These are phyloP conservation scores for Ophiostoma tasmaniense DNA, from an alignment of 2,329 filamentous ascomycete genomes.

Conservation along the genomic window DNA sequence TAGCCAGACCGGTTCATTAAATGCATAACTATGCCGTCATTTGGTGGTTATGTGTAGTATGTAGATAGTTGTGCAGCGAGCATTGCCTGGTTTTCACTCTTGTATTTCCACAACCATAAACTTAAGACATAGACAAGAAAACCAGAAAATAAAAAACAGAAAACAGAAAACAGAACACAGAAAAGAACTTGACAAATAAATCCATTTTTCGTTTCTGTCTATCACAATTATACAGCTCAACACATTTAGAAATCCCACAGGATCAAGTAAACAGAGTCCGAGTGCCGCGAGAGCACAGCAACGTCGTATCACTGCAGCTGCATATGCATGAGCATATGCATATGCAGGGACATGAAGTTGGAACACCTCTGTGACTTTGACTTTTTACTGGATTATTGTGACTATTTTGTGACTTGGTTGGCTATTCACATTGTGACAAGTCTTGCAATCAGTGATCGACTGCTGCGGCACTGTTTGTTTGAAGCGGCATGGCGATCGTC, in stretches of 20 bases:
- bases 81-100: too few species aligned
- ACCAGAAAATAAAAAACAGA: too few species aligned
- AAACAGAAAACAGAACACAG: too few species aligned
- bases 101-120: too few species aligned
- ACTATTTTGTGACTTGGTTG: too few species aligned
- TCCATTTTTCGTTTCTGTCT: not conserved
- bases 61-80: not conserved
- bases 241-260: too few species aligned
- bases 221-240: too few species aligned
- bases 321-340: not conserved
- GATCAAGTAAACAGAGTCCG: not conserved
- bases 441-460: not conserved
- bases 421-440: not conserved
- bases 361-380: not conserved
- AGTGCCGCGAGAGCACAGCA: not conserved
- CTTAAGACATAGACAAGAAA: too few species aligned
- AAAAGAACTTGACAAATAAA: too few species aligned
- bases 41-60: not conserved
- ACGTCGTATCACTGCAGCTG: not conserved
- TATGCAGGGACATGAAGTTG: not conserved
- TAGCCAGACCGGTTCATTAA: not conserved
- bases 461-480: not conserved
- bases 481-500: not conserved
- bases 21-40: not conserved
- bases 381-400: not conserved